Evolutionary conservation across 495 filamentous ascomycete genomes (phyloP), one percentile per base, ranked within the genome.

Genomic region (Talaromyces proteolyticus): DNA sequence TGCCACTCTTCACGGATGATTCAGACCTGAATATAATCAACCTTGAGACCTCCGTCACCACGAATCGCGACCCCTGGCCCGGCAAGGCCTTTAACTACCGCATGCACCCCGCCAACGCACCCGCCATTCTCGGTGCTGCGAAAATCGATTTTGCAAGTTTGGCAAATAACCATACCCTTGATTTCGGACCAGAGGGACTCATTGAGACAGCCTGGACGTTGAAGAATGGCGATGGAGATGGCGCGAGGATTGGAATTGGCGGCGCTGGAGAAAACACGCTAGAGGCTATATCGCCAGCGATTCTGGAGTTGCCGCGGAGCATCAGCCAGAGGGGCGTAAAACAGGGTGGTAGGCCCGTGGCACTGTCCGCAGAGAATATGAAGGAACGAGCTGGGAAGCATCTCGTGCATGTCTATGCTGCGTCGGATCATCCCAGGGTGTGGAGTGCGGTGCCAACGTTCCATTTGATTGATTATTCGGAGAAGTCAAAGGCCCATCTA

Each of bases 61-160:
- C 60, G 1, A 50, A 56, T 25, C 22, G 39, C 12, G 44, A 25
- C 0, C 60, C 59, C 14, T 74, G 70, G 66, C 70, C 70, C 2
- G 42, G 67, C 45, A 73, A 73, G 37, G 52, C 41, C 6, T 73
- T 68, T 57, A 71, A 72, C 44, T 74, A 72, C 49, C 60, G 70
- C 42, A 70, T 66, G 60, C 66, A 73, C 42, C 70, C 70, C 2
- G 59, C 58, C 10, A 71, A 74, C 44, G 51, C 70, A 1, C 18
- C 23, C 1, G 48, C 25, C 3, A 60, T 63, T 4, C 42, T 72
- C 3, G 52, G 56, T 23, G 60, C 60, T 20, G 70, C 60, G 1
- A 7, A 43, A 0, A 52, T 72, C 41, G 55, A 68, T 51, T 69
- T 68, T 44, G 65, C 57, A 2, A 58, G 58, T 36, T 52, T 73